phyloP scores from a whole-genome alignment of 768 basidiomycete species.

The Dentipellis fragilis region DNA sequence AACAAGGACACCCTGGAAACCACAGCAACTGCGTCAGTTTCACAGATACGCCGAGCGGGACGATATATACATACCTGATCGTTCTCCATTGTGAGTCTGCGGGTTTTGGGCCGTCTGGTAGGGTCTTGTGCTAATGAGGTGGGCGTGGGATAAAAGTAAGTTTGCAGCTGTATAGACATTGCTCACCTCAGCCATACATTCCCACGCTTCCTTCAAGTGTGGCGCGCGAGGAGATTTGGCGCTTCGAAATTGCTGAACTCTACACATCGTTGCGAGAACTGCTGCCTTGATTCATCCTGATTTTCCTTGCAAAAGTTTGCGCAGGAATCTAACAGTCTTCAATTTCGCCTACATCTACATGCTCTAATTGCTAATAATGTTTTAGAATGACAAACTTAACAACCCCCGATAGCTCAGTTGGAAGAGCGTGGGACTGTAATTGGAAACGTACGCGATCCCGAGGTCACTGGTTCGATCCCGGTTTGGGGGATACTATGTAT shows the following conservation, averaged over 20 bases:
- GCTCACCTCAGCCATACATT: not conserved
- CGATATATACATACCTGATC: constrained; percentile 50
- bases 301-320: too few relatives aligned
- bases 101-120: not conserved
- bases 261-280: not conserved
- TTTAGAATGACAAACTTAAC: too few relatives aligned
- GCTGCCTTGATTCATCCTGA: not conserved
- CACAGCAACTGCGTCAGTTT: not conserved
- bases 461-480: constrained; percentile 1
- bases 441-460: not conserved
- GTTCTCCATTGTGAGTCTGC: constrained; percentile 66
- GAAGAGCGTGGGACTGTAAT: constrained; percentile 1
- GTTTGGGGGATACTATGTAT: not conserved
- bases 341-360: too few relatives aligned
- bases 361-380: too few relatives aligned
- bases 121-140: not conserved
- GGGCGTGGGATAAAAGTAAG: constrained; percentile 2
- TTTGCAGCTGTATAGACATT: constrained; percentile 10
- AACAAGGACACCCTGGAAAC: constrained; percentile 83
- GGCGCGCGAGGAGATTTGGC: not conserved
- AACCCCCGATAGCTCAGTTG: constrained; percentile 1
- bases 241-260: not conserved
- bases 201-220: too few relatives aligned
- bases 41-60: not conserved
- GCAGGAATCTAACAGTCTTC: too few relatives aligned